phyloP scores from a whole-genome alignment of 1,139 yeast genomes.

The Yamadazyma oceani region DNA sequence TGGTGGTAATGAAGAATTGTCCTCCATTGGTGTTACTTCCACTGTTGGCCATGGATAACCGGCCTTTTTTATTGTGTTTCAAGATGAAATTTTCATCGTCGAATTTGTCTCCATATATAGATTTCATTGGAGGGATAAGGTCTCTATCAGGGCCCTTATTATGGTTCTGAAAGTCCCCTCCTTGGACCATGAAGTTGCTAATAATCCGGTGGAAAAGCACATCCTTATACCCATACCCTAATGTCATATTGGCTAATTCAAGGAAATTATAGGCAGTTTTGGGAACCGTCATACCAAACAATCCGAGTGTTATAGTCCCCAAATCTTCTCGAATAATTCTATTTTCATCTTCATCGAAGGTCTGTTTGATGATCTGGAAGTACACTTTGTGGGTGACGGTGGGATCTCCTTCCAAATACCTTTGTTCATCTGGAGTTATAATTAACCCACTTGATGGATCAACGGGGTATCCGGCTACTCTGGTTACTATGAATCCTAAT shows the following conservation, averaged over 20 bases:
- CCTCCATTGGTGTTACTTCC: constrained; percentile 91
- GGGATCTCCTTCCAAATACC: constrained; percentile 24
- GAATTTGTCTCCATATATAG: constrained; percentile 32
- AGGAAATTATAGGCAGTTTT: constrained; percentile 40
- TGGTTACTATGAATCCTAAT: background rate
- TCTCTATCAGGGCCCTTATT: constrained; percentile 23
- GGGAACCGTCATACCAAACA: constrained; percentile 36
- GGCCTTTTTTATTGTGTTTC: constrained; percentile 36
- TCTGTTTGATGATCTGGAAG: constrained; percentile 21
- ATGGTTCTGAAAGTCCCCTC: constrained; percentile 33
- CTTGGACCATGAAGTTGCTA: constrained; percentile 39
- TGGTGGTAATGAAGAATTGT: constrained; percentile 66
- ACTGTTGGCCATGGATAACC: constrained; percentile 44
- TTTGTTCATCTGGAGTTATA: constrained; percentile 13
- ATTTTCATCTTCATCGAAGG: constrained; percentile 12
- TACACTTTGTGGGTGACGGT: constrained; percentile 27
- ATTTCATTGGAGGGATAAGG: constrained; percentile 10
- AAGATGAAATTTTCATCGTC: constrained; percentile 40
- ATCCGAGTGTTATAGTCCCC: constrained; percentile 24
- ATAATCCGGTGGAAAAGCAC: constrained; percentile 39
- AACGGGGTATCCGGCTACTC: background rate
- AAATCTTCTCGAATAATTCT: constrained; percentile 9
- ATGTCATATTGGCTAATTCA: constrained; percentile 30
- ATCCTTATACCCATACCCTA: constrained; percentile 36
- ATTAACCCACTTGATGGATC: constrained; percentile 3